phyloP scores from a whole-genome alignment of 2,329 filamentous ascomycete species.

The Catunica adiposa region DNA sequence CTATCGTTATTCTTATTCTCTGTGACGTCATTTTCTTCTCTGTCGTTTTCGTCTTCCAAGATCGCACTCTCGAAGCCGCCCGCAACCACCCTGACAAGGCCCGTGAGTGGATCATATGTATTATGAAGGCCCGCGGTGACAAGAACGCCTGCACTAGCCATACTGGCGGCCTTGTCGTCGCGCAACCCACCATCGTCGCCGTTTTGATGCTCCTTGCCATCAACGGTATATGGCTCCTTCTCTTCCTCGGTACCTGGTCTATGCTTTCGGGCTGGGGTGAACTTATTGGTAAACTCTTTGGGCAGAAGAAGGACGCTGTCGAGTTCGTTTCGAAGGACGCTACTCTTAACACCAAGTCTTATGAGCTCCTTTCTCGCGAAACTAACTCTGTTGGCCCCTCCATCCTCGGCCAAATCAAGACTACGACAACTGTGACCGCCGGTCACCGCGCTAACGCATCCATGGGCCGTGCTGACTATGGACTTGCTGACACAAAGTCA shows the following conservation, averaged over 20 bases:
- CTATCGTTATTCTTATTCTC: conserved; percentile 77
- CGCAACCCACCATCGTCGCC: conserved; percentile 60
- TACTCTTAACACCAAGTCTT: conserved; percentile 50
- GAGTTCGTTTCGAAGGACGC: conserved; percentile 89
- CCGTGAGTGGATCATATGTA: conserved; percentile 53
- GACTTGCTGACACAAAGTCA: conserved; percentile 3
- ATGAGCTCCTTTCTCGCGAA: conserved; percentile 62
- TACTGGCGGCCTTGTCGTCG: conserved; percentile 48
- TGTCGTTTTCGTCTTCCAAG: conserved; percentile 75
- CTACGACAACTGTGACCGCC: conserved; percentile 16
- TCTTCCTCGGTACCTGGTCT: conserved; percentile 67
- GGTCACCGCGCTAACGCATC: conserved; percentile 19
- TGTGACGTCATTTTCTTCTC: conserved; percentile 89
- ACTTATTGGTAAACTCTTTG: conserved; percentile 34
- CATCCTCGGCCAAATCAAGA: conserved; percentile 17
- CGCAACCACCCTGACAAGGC: conserved; percentile 38
- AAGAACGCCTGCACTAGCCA: conserved; percentile 49
- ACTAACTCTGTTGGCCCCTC: conserved; percentile 37
- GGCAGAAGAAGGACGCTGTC: conserved; percentile 33
- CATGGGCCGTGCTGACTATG: not conserved
- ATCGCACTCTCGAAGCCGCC: conserved; percentile 49
- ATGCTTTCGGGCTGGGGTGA: conserved; percentile 76
- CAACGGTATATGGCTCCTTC: conserved; percentile 69
- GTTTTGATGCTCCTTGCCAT: conserved; percentile 71
- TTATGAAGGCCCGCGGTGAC: conserved; percentile 40